Evolutionary conservation across 768 basidiomycete genomes (phyloP).

Genomic region (Asterophora parasitica): DNA sequence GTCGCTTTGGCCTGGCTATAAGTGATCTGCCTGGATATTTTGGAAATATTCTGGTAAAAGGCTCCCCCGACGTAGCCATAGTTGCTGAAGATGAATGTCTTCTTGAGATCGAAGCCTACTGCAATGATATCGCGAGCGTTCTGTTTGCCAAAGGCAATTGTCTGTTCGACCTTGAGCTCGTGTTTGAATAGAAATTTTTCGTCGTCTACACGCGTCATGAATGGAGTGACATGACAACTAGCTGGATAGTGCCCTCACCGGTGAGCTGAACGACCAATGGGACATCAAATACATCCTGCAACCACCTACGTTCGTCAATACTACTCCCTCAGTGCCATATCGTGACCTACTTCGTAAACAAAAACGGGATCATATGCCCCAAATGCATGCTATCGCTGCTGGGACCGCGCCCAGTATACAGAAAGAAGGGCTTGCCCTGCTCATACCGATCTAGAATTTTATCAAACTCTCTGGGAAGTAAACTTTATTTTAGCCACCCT

Average conservation of each 20-base stretch:
- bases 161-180: slow-evolving; percentile 86
- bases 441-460: slow-evolving; percentile 93
- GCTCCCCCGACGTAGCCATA: slow-evolving; percentile 85
- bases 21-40: slow-evolving; percentile 89
- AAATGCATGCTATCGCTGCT: slow-evolving; percentile 97
- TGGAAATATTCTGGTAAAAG: slow-evolving; percentile 93
- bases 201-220: slow-evolving; percentile 58
- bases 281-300: slow-evolving; percentile 93
- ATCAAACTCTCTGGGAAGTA: slow-evolving; percentile 77
- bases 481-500: neutral
- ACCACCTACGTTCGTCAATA: slow-evolving; percentile 56
- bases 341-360: slow-evolving; percentile 83
- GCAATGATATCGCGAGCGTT: slow-evolving; percentile 98
- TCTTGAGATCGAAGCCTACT: slow-evolving; percentile 85
- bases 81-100: slow-evolving; percentile 97
- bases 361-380: slow-evolving; percentile 96
- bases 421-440: slow-evolving; percentile 94
- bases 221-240: neutral
- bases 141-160: slow-evolving; percentile 70
- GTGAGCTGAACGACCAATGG: slow-evolving; percentile 95
- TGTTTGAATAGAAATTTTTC: slow-evolving; percentile 99
- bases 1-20: slow-evolving; percentile 92
- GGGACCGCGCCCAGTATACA: slow-evolving; percentile 97
- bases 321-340: neutral
- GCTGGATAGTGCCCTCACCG: slow-evolving; percentile 38